These are phyloP conservation scores for Leccinum truebloodii DNA, from an alignment of 768 basidiomycete species.

Conservation along the genomic window DNA sequence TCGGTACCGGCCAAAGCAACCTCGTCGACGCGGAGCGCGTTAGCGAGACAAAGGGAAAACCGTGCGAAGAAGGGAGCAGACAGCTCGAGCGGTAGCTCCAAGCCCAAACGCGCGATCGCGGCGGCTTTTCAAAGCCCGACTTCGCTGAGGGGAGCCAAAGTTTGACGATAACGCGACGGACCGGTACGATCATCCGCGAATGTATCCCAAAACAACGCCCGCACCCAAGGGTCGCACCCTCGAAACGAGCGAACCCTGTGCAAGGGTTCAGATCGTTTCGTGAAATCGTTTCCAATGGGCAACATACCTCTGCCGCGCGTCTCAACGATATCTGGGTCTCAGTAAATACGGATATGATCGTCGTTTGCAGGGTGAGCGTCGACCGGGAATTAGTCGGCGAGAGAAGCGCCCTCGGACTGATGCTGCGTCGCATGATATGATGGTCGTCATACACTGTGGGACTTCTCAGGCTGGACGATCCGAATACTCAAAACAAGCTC, in stretches of 20 bases:
- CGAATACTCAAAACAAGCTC: neutral
- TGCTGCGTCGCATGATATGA: neutral
- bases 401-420: neutral
- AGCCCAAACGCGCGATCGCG: neutral
- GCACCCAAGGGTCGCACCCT: neutral
- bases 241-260: neutral
- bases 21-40: neutral
- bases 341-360: constrained; percentile 7
- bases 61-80: neutral
- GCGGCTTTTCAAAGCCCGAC: neutral
- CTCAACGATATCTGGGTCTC: neutral
- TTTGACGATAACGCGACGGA: neutral
- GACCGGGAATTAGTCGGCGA: neutral
- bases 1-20: neutral
- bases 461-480: neutral
- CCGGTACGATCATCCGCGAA: constrained; percentile 3
- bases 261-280: neutral
- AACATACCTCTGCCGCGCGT: neutral
- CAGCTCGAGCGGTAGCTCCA: neutral
- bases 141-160: neutral
- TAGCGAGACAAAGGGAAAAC: neutral
- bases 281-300: neutral
- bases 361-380: constrained; percentile 4
- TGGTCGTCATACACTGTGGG: constrained; percentile 1
- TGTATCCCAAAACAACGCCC: neutral